Percentiles rank a stretch among this genome's conserved stretches.
These are phyloP conservation scores for Aureobasidium mangrovei DNA, from an alignment of 2,329 filamentous ascomycete species.

Conservation along the genomic window DNA sequence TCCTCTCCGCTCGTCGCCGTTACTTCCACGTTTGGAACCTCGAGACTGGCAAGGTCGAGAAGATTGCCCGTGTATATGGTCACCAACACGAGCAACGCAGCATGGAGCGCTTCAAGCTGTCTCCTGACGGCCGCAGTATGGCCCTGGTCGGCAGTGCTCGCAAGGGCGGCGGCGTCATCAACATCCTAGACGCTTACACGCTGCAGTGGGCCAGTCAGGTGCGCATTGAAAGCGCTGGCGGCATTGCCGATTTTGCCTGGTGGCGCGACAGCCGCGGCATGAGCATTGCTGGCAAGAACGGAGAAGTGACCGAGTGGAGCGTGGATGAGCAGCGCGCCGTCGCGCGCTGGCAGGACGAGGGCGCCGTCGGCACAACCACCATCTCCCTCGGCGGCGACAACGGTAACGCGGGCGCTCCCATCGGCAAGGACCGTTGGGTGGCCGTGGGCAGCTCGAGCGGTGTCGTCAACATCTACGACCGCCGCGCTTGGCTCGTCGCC, in stretches of 20 bases:
- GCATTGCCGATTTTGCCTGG: slow-evolving; percentile 87
- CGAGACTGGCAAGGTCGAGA: slow-evolving; percentile 69
- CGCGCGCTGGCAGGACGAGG: slow-evolving; percentile 82
- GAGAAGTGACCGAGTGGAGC: slow-evolving; percentile 85
- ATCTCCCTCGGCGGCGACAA: slow-evolving; percentile 65
- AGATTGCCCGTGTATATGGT: slow-evolving; percentile 66
- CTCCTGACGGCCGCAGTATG: slow-evolving; percentile 78
- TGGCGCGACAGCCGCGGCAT: slow-evolving; percentile 78
- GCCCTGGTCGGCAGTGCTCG: slow-evolving; percentile 69
- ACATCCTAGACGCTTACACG: slow-evolving; percentile 69
- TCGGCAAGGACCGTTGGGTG: slow-evolving; percentile 82
- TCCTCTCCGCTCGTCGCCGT: slow-evolving; percentile 76
- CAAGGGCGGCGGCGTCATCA: slow-evolving; percentile 83
- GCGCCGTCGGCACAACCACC: slow-evolving; percentile 75
- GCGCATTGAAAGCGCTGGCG: slow-evolving; percentile 70
- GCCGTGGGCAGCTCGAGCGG: slow-evolving; percentile 79
- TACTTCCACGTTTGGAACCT: slow-evolving; percentile 97
- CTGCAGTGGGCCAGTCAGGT: slow-evolving; percentile 83
- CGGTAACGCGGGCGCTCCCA: slow-evolving; percentile 36
- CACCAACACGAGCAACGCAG: slow-evolving; percentile 73
- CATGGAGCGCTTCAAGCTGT: slow-evolving; percentile 86
- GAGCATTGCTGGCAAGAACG: slow-evolving; percentile 73
- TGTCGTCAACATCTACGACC: slow-evolving; percentile 90
- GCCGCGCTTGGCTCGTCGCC: slow-evolving; percentile 47
- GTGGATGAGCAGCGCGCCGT: slow-evolving; percentile 60